phyloP scores from a whole-genome alignment of 1,139 yeast genomes.

The Yamadazyma pseudoaaseri region DNA sequence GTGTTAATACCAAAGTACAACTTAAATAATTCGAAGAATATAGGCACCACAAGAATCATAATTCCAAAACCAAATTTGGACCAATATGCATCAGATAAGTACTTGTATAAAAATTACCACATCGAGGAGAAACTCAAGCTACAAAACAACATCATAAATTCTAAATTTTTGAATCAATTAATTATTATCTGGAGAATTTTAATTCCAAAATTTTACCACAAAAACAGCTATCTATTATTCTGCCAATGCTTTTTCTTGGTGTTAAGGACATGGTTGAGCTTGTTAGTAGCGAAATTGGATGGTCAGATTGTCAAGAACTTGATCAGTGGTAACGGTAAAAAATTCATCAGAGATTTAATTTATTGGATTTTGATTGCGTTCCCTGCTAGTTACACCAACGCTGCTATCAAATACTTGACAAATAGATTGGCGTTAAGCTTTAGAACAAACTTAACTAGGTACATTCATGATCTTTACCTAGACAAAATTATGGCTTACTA shows the following conservation, averaged over 20 bases:
- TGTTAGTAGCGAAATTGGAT: conserved; percentile 83
- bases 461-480: conserved; percentile 86
- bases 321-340: conserved; percentile 77
- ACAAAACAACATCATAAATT: conserved; percentile 49
- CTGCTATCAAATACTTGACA: conserved; percentile 82
- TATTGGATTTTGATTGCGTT: conserved; percentile 90
- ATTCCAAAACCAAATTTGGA: conserved; percentile 61
- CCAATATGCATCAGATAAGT: conserved; percentile 67
- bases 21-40: conserved; percentile 4
- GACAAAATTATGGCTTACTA: conserved; percentile 81
- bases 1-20: conserved; percentile 48
- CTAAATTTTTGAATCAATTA: conserved; percentile 71
- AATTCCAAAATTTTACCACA: conserved; percentile 70
- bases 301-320: conserved; percentile 91
- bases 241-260: conserved; percentile 76
- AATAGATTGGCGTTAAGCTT: conserved; percentile 77
- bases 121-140: conserved; percentile 35
- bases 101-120: conserved; percentile 54
- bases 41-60: conserved; percentile 46
- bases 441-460: conserved; percentile 80
- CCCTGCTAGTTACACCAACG: conserved; percentile 91
- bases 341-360: conserved; percentile 72
- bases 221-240: conserved; percentile 63
- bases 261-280: conserved; percentile 82
- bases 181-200: conserved; percentile 77